Evolutionary conservation across 305 asterid genomes (phyloP), one percentile per base, ranked within the genome.

Genomic region (Fraxinus velutina): DNA sequence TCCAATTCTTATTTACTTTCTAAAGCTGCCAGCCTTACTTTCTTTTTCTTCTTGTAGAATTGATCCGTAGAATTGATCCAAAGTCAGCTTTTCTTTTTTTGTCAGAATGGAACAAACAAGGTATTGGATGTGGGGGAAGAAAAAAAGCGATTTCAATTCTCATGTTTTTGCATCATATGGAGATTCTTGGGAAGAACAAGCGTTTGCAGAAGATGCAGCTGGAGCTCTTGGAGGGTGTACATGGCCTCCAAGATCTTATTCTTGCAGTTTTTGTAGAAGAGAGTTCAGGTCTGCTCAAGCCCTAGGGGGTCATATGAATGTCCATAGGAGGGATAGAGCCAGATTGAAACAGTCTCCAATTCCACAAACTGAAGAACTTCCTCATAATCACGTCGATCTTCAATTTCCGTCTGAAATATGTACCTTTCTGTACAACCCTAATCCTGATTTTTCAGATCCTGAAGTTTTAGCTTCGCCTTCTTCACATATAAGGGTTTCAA

Each of bases 191-290:
- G 98, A 95, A 79, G 98, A 95, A 21, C 93, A 89, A 27, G 98
- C 98, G 60, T 95, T 95, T 33, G 98, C 98, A 0, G 97, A 93
- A 80, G 98, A 94, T 75, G 97, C 97, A 0, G 94, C 96, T 2
- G 92, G 94, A n/a, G 73, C 86, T 0, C 93, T 94, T 32, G 97
- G 96, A 68, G 97, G 97, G 3, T 95, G 94, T 7, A 87, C 91
- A 70, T 95, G 98, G 98, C 98, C 98, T 1, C 98, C 98, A 22
- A 90, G 98, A 90, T 95, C 94, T 82, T 95, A 95, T 55, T 84
- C 97, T 79, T 95, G 30, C 30, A 27, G 30, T 27, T 27, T 27
- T 27, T 27, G 30, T 27, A 27, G 30, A 27, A 27, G 30, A 27
- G 30, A 27, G 30, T 27, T 27, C 30, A 27, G 93, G 89, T 95